Percentiles rank a stretch among this genome's conserved stretches.
Conservation (phyloP, 2,329 filamentous ascomycete genomes). For the Ophiocordyceps robertsii region DNA sequence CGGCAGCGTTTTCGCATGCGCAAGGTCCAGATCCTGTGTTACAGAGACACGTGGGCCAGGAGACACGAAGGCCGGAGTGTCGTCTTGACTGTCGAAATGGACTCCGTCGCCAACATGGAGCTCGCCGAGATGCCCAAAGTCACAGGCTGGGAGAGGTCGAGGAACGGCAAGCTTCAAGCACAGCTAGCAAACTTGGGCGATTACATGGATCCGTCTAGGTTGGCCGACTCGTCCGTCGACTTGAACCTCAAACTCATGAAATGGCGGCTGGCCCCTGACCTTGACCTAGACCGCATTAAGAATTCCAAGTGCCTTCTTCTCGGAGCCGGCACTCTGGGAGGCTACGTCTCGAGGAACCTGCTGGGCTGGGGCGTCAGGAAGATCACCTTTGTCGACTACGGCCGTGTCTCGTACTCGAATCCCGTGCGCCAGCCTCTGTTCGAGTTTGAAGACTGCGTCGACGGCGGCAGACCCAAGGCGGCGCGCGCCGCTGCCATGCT, state of each 20-base stretch:
- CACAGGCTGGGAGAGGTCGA: constrained; percentile 88
- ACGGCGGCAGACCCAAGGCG: constrained; percentile 77
- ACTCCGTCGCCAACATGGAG: constrained; percentile 27
- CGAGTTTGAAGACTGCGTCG: constrained; percentile 74
- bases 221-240: constrained; percentile 91
- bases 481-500: constrained; percentile 66
- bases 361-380: constrained; percentile 94
- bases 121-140: constrained; percentile 63
- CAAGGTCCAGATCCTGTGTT: constrained; percentile 76
- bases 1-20: constrained; percentile 67
- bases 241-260: constrained; percentile 97
- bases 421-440: constrained; percentile 92
- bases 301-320: constrained; percentile 80
- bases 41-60: constrained; percentile 66
- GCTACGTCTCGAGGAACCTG: constrained; percentile 82
- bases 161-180: constrained; percentile 61
- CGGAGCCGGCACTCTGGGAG: constrained; percentile 84
- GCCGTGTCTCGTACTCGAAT: constrained; percentile 86
- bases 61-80: constrained; percentile 73
- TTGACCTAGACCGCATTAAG: constrained; percentile 82
- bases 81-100: constrained; percentile 54
- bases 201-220: constrained; percentile 78
- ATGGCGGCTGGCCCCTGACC: constrained; percentile 83
- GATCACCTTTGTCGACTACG: constrained; percentile 93
- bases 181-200: constrained; percentile 73